Evolutionary conservation across 2,329 filamentous ascomycete genomes (phyloP).

Genomic region (Leptodontidium sp.): DNA sequence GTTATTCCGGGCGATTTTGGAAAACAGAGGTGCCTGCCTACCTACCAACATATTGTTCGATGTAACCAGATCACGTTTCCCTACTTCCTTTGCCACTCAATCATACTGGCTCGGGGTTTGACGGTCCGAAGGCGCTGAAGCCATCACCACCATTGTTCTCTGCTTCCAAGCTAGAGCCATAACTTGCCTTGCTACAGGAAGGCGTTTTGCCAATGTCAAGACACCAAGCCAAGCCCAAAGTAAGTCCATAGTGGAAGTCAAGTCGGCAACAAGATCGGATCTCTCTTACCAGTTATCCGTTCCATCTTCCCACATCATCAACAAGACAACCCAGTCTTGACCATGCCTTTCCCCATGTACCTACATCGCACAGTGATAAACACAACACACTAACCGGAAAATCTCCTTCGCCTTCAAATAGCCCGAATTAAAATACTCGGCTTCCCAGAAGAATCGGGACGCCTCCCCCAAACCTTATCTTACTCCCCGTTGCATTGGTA

Average conservation of each 20-base stretch:
- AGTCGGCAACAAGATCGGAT: conserved; percentile 7
- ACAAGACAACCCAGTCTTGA: not conserved
- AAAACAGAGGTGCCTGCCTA: not conserved
- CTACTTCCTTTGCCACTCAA: conserved; percentile 1
- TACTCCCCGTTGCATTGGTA: not conserved
- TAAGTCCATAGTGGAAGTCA: not conserved
- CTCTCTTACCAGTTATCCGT: not conserved
- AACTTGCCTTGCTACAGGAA: not conserved
- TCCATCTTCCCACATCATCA: too few species aligned
- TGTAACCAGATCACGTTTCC: not conserved
- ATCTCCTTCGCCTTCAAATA: conserved; percentile 5
- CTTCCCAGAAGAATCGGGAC: not conserved
- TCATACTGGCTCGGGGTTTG: conserved; percentile 28
- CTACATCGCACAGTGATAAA: too few species aligned
- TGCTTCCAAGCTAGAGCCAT: not conserved
- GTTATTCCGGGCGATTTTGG: not conserved
- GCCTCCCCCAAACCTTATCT: conserved; percentile 33
- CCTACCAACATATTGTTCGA: not conserved
- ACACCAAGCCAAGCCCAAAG: not conserved
- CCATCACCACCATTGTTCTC: not conserved
- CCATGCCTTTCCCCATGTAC: not conserved
- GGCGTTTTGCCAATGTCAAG: not conserved
- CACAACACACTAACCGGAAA: not conserved
- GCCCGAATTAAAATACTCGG: not conserved
- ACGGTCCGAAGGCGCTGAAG: conserved; percentile 33